These are phyloP conservation scores for Lobosporangium transversale DNA, from an alignment of 192 early-diverging fungal species.

Conservation along the genomic window DNA sequence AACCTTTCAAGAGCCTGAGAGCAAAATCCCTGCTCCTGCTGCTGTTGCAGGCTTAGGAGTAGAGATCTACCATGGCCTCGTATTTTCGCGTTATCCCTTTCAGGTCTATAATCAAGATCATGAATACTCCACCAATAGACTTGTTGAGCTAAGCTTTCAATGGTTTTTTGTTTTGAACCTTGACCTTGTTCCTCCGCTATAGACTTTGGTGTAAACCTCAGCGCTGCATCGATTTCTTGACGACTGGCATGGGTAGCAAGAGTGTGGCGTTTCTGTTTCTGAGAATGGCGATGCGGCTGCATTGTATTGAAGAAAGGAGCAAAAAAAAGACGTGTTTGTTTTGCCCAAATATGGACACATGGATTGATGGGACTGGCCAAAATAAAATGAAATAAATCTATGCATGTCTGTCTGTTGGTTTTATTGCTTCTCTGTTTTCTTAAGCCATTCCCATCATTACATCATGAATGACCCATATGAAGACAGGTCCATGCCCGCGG, in stretches of 20 bases:
- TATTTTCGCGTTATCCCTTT: background rate
- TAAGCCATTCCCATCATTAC: background rate
- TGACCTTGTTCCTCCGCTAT: background rate
- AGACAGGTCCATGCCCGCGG: constrained; percentile 50
- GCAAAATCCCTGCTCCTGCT: background rate
- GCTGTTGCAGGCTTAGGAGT: background rate
- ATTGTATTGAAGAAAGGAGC: too few relatives aligned
- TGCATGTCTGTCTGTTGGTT: too few relatives aligned
- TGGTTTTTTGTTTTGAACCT: background rate
- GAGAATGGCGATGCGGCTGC: too few relatives aligned
- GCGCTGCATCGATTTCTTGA: too few relatives aligned
- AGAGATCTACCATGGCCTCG: constrained; percentile 1
- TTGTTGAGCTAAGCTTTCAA: constrained; percentile 12
- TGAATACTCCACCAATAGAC: constrained; percentile 25
- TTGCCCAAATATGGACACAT: too few relatives aligned
- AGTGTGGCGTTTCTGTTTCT: too few relatives aligned
- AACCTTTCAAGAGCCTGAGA: background rate
- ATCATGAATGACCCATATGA: constrained; percentile 51
- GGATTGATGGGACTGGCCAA: too few relatives aligned
- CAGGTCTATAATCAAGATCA: constrained; percentile 35
- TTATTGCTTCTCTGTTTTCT: too few relatives aligned
- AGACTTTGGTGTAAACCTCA: background rate
- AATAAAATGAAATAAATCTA: too few relatives aligned
- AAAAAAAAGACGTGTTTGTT: too few relatives aligned
- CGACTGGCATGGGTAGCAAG: too few relatives aligned